Evolutionary conservation across 2,329 filamentous ascomycete species (phyloP).

Genomic region (Neobulgaria alba): DNA sequence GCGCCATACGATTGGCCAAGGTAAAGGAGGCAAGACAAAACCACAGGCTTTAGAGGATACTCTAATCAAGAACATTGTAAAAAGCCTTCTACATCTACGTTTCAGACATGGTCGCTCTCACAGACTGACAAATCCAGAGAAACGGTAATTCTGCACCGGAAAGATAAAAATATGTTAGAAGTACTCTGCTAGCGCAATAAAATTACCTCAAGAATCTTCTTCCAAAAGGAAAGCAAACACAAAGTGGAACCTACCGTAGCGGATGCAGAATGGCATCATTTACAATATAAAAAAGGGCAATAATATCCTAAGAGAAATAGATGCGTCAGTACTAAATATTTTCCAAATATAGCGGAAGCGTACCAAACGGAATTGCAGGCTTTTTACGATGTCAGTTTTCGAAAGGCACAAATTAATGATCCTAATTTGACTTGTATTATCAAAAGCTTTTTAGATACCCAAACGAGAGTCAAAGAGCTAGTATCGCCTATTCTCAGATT

Average conservation of each 20-base stretch:
- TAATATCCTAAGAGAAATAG: slow-evolving; percentile 43
- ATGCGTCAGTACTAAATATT: slow-evolving; percentile 42
- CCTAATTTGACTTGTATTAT: slow-evolving; percentile 56
- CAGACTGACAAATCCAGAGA: slow-evolving; percentile 37
- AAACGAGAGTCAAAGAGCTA: slow-evolving; percentile 2
- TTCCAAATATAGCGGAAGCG: slow-evolving; percentile 43
- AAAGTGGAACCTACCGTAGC: slow-evolving; percentile 62
- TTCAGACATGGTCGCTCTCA: slow-evolving; percentile 34
- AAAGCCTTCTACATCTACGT: slow-evolving; percentile 36
- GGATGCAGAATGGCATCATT: slow-evolving; percentile 61
- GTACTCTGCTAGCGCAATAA: slow-evolving; percentile 45
- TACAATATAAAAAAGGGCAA: slow-evolving; percentile 46
- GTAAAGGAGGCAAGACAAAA: slow-evolving; percentile 33
- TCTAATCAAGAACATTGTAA: slow-evolving; percentile 49
- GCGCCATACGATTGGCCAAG: slow-evolving; percentile 44
- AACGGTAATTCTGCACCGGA: slow-evolving; percentile 36
- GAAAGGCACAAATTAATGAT: slow-evolving; percentile 48
- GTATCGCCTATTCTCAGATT: slow-evolving; percentile 50
- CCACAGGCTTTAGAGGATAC: slow-evolving; percentile 45
- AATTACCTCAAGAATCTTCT: slow-evolving; percentile 51
- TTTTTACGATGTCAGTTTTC: slow-evolving; percentile 42
- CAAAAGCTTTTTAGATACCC: slow-evolving; percentile 26
- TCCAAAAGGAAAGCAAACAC: slow-evolving; percentile 49
- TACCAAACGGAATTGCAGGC: slow-evolving; percentile 43
- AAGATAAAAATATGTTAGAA: slow-evolving; percentile 40